Base-by-base conservation (phyloP, 805 yeast genomes). In the Wickerhamiella dianesei region DNA sequence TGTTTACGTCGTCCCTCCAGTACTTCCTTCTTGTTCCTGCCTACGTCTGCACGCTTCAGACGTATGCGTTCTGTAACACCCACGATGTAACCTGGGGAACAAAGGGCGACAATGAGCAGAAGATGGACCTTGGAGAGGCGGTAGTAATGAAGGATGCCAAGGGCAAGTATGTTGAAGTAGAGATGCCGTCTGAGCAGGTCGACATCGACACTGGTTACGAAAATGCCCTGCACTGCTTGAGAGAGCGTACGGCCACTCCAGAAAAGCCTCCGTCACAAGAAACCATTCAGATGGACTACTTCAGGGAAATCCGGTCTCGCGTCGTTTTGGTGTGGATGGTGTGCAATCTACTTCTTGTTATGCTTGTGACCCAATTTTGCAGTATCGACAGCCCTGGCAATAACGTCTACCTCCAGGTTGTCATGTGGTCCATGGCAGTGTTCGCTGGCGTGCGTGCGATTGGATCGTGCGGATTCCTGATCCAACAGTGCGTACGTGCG, bases 11-110 rank as follows among this genome's bases (percentile, higher is more conserved):
- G 41, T 79, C 94, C 0, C 47, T 79, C 3, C 98, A 89, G 63
- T 89, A 92, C 69, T 83, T 89, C 66, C 62, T 88, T 54, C 74
- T 92, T 72, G 71, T 89, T 45, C 97, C 98, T 21, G 80, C 94
- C 0, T 89, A 87, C 62, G 82, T 94, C 3, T 85, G 95, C 66
- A 80, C 95, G 2, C 69, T 89, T 48, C 96, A 89, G 65, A 87
- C 92, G 49, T 89, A 87, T 67, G 96, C 98, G 1, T 87, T 89
- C 65, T 89, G 98, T 69, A 89, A 89, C 63, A 89, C 96, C 2
- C 97, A 89, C 66, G 98, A 89, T 70, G 95, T 92, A 44, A 83
- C 96, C 0, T 89, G 98, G 98, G 98, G 98, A 65, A 89, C 98
- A 2, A 89, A 89, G 62, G 98, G 98, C 55, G 96, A 88, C 50